Percentiles rank a stretch among this genome's conserved stretches.
phyloP scores from a whole-genome alignment of 2,329 filamentous ascomycete species.

The Calonectria fujianensis region DNA sequence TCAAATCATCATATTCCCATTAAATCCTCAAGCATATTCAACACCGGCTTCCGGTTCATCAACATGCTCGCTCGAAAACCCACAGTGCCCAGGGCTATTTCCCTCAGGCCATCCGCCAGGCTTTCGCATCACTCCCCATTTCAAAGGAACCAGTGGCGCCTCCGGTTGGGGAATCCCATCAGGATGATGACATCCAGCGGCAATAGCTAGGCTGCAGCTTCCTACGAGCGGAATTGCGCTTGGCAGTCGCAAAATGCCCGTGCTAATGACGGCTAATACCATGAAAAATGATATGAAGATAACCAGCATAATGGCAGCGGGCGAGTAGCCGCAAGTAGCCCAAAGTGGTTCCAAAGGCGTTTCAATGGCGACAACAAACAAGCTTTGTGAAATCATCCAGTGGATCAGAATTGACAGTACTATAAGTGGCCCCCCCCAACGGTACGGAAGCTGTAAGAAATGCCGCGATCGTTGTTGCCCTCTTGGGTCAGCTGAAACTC shows the following conservation, averaged over 20 bases:
- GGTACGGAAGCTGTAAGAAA: conserved; percentile 42
- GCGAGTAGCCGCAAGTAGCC: conserved; percentile 36
- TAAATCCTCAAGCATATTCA: conserved; percentile 10
- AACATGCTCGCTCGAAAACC: conserved; percentile 27
- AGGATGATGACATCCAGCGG: conserved; percentile 37
- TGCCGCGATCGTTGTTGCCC: conserved; percentile 37
- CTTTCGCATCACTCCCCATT: conserved; percentile 36
- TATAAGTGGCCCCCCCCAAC: conserved; percentile 28
- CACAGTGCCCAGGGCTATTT: conserved; percentile 6
- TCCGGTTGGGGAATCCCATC: conserved; percentile 21
- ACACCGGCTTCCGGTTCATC: conserved; percentile 6
- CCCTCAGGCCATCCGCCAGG: neutral
- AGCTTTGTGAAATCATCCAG: conserved; percentile 42
- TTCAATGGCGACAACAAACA: conserved; percentile 37
- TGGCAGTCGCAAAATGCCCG: conserved; percentile 8
- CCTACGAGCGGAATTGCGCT: conserved; percentile 32
- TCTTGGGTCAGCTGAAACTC: conserved; percentile 30
- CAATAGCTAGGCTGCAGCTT: conserved; percentile 42
- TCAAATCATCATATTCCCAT: neutral
- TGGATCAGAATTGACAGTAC: conserved; percentile 27
- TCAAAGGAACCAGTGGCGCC: conserved; percentile 13
- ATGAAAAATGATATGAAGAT: conserved; percentile 14
- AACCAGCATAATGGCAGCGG: conserved; percentile 31
- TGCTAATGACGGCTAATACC: neutral
- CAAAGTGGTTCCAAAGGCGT: neutral